Base-by-base conservation (phyloP, 495 filamentous ascomycete species). In the Oidiodendron maius region DNA sequence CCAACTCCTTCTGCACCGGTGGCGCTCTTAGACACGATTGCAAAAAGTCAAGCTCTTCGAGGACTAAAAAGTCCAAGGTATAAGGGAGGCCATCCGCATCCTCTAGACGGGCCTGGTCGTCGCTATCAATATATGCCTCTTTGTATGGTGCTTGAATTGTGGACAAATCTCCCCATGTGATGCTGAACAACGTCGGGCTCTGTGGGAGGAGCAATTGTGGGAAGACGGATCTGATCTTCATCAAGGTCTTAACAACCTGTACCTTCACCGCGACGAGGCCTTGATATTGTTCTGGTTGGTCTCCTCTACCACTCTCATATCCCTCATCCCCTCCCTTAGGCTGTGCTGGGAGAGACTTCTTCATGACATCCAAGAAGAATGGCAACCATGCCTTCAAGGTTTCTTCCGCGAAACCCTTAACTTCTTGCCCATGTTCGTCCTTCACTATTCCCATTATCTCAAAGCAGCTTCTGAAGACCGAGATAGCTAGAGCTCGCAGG, bases 391-490 rank as follows among this genome's bases (percentile, higher is more conserved):
- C 77, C 40, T 70, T 74, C 35, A 96, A 72, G 1, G 87, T 78
- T 60, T 91, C 84, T 57, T 95, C 87, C 48, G 91, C 89, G 60
- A 98, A 98, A 1, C 73, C 74, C 62, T 87, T 89, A 42, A 98
- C 88, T 23, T 84, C 86, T 34, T 68, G 75, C 59, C 87, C 85
- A 64, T 96, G 86, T 50, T 90, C 87, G 50, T 95, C 90, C 69
- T 94, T 82, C 48, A 97, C 86, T 74, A 95, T 91, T 64, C 96
- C 90, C 71, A 98, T 77, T 44, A 89, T 89, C 64, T 97, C 89
- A 61, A 97, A 91, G 64, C 87, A 95, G 20, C 82, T 80, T 17
- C 86, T 78, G 71, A 97, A 96, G 32, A 96, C 86, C 17, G 83
- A 82, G 10, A 96, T 81, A 15, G 94, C 87, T 56, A 97, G 67